Evolutionary conservation across 2,329 filamentous ascomycete species (phyloP), one percentile per base, ranked within the genome.

Genomic region (Aureobasidium mangrovei): DNA sequence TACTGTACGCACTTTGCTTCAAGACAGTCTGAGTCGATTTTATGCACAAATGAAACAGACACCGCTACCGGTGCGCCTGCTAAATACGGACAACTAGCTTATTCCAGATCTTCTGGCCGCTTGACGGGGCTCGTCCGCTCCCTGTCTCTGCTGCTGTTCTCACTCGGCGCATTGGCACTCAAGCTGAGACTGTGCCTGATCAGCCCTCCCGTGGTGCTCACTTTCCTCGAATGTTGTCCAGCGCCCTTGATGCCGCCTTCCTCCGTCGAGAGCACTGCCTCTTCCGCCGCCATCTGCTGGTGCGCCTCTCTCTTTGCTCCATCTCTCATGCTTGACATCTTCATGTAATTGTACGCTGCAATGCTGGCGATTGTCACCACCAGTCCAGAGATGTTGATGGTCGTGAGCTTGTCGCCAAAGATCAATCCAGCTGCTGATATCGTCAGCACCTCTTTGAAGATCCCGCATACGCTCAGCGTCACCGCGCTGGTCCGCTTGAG

Each of bases 361-460:
- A 98, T 98, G 60, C 89, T 91, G 40, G 78, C 75, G 61, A 97
- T 88, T 0, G 93, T 98, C 47, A 95, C 83, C n/a, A 94, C 66
- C 9, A 98, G 75, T 6, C 93, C 93, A 12, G 86, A 80, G 7
- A 96, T 74, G 68, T 98, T 98, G 74, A 98, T 82, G 0, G 84
- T 75, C 0, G 91, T 96, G 43, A 98, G 80, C 46, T 80, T 81
- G 67, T 98, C 93, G 63, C 93, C 81, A 74, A 96, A 98, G 3
- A 95, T 83, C 29, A 94, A 69, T 7, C 89, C 86, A 0, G 91
- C 91, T 0, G 89, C 90, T 39, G 82, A 85, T 64, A 98, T 97
- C 10, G 93, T 98, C 54, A 98, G 84, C 39, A 97, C 93, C 73
- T 98, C 93, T 69, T 98, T 98, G 77, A 98, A 97, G 58, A 98